Evolutionary conservation across 2,329 filamentous ascomycete species (phyloP).

Genomic region (Pyrenochaeta sp.): DNA sequence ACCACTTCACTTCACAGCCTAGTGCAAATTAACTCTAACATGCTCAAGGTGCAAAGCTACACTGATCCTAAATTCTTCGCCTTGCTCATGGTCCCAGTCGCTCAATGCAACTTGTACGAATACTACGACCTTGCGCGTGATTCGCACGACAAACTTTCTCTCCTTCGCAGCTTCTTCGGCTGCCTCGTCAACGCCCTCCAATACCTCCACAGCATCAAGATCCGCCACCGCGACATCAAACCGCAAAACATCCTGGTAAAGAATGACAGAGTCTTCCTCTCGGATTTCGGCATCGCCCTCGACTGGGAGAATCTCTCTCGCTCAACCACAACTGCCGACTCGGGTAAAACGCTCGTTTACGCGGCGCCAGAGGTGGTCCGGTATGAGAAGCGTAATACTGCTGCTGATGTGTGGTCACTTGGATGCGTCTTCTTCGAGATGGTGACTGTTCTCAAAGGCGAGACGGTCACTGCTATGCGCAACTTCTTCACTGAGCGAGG

Average conservation of each 20-base stretch:
- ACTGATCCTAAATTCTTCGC: constrained; percentile 41
- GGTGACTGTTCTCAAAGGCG: constrained; percentile 16
- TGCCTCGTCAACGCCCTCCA: constrained; percentile 16
- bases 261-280: constrained; percentile 16
- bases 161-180: constrained; percentile 18
- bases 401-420: constrained; percentile 27
- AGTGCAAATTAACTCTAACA: background rate
- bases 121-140: constrained; percentile 16
- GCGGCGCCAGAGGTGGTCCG: constrained; percentile 26
- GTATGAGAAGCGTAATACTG: constrained; percentile 12
- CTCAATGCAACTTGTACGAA: constrained; percentile 20
- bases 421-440: constrained; percentile 28
- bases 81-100: constrained; percentile 39
- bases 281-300: constrained; percentile 24
- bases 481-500: constrained; percentile 4
- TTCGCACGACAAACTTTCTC: constrained; percentile 12
- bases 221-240: constrained; percentile 28
- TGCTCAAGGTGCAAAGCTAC: constrained; percentile 26
- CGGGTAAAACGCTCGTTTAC: constrained; percentile 20
- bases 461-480: constrained; percentile 5
- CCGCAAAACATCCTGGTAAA: constrained; percentile 23
- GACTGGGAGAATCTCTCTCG: constrained; percentile 18
- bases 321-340: constrained; percentile 23
- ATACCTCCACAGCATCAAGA: constrained; percentile 16
- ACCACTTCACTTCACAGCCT: background rate